Conservation (phyloP, 2,329 filamentous ascomycete species). For the Cryphonectria nitschkei region DNA sequence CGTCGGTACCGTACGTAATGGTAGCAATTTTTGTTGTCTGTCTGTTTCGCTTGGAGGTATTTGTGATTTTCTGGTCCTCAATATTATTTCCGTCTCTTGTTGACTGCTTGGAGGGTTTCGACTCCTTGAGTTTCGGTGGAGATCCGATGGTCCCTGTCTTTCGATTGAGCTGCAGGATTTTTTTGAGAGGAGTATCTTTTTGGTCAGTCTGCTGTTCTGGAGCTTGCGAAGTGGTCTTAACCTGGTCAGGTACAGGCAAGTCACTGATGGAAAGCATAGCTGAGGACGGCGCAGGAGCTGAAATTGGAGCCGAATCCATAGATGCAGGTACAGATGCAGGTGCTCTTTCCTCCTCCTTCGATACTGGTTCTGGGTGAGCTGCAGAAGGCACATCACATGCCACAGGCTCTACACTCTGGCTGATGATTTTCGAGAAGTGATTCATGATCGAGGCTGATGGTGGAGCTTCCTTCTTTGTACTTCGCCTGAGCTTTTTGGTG, state of each 20-base stretch:
- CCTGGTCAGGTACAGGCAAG: neutral
- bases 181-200: slow-evolving; percentile 41
- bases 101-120: slow-evolving; percentile 25
- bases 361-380: neutral
- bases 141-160: slow-evolving; percentile 66
- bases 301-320: neutral
- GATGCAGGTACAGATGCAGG: neutral
- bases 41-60: slow-evolving; percentile 41
- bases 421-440: slow-evolving; percentile 31
- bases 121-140: slow-evolving; percentile 58
- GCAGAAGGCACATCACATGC: slow-evolving; percentile 23
- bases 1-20: slow-evolving; percentile 62
- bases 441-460: slow-evolving; percentile 32
- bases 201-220: neutral
- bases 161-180: slow-evolving; percentile 59
- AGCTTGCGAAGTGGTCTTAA: neutral
- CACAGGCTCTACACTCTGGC: slow-evolving; percentile 16
- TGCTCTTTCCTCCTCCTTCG: neutral
- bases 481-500: slow-evolving; percentile 31
- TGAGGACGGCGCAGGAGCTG: neutral
- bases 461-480: slow-evolving; percentile 35
- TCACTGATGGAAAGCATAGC: neutral
- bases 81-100: slow-evolving; percentile 27
- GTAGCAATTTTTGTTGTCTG: slow-evolving; percentile 51
- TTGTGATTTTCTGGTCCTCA: slow-evolving; percentile 26